Evolutionary conservation across 805 yeast species (phyloP), one percentile per base, ranked within the genome.

Genomic region (Schwanniomyces sp.): DNA sequence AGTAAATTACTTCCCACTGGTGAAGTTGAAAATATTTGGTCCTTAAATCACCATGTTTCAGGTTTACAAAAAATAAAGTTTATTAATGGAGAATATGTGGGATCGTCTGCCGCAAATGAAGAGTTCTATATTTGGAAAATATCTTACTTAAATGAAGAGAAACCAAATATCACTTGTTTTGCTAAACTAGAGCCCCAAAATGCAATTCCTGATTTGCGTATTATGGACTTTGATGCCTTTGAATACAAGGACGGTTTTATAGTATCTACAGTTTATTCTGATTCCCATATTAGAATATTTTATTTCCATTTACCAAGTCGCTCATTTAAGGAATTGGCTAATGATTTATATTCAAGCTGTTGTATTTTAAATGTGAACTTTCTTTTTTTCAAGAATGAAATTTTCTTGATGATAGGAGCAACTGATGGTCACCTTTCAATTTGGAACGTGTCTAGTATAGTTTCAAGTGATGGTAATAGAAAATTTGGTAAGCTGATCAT

Each of bases 91-190:
- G 72, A 63, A 2, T 62, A 29, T 67, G 70, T 55, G 52, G 85
- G 50, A 52, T 67, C 72, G 48, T 79, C 88, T 2, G 87, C 91
- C 18, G 95, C 96, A 0, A 80, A 94, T 59, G 99, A 94, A 63
- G 99, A 94, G 66, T 78, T 94, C 40, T 79, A 79, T 52, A 67
- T 89, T 6, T 94, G 99, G 99, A 78, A 78, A 48, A 53, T 90
- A 1, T 64, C 72, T 30, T 64, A 67, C 4, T 51, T 62, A 8
- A 46, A 51, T 9, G 16, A 25, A 12, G 50, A 62, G 7, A 64
- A 57, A 12, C 82, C 86, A 0, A 73, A 77, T 26, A 75, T 86
- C 24, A 60, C 60, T 0, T 74, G 82, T 34, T 68, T 67, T 40
- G 78, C 84, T 5, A 66, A 80, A 0, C 67, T 91, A 26, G 81